Percentiles rank a stretch among this genome's conserved stretches.
These are phyloP conservation scores for Moniliella sp. DNA, from an alignment of 1,284 basidiomycete genomes.

Conservation along the genomic window DNA sequence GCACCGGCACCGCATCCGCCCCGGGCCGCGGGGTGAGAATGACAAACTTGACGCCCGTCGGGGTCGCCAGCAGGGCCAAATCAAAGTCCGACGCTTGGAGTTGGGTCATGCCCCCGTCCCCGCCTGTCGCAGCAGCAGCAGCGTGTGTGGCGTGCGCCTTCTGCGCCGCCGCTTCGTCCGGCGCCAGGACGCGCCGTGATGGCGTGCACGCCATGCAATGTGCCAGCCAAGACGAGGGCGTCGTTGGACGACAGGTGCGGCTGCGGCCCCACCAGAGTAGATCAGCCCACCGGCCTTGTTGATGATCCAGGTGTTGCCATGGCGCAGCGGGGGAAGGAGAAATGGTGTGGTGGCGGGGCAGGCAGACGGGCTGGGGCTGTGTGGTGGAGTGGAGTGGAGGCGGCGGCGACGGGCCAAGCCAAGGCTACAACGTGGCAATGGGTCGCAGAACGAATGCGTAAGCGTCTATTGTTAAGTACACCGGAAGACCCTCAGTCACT, in stretches of 20 bases:
- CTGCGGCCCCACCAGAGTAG: slow-evolving; percentile 39
- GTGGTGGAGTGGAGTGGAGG: no score
- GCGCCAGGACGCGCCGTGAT: slow-evolving; percentile 46
- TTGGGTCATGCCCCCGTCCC: not conserved
- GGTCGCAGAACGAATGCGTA: no score
- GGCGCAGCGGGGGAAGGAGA: no score
- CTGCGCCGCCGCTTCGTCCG: no score
- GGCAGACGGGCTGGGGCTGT: no score
- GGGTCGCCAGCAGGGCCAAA: no score
- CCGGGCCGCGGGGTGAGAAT: slow-evolving; percentile 72
- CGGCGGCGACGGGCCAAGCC: no score
- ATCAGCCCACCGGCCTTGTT: slow-evolving; percentile 95
- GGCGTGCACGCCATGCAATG: slow-evolving; percentile 88
- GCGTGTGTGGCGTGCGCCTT: not conserved
- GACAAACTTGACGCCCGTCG: slow-evolving; percentile 83
- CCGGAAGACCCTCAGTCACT: no score
- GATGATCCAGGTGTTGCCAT: slow-evolving; percentile 55
- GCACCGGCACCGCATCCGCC: no score
- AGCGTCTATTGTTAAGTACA: no score
- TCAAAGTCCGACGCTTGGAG: not conserved
- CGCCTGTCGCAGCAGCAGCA: not conserved
- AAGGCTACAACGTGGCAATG: no score
- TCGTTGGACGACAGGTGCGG: slow-evolving; percentile 60
- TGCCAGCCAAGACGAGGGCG: slow-evolving; percentile 84
- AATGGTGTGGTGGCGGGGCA: no score